These are phyloP conservation scores for Begonia fuchsioides DNA, from an alignment of 306 rosid genomes.

Conservation along the genomic window DNA sequence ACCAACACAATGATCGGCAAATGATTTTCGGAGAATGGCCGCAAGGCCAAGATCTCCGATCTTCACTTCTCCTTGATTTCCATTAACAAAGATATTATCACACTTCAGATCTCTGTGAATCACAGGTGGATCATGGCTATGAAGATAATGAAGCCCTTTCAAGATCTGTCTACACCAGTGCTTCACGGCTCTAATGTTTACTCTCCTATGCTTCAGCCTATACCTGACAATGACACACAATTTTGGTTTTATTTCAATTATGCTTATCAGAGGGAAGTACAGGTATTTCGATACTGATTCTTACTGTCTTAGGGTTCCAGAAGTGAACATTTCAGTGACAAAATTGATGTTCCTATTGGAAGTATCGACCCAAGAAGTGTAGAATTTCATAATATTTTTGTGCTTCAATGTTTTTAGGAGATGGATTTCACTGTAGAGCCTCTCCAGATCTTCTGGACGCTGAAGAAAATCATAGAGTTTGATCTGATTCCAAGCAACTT, in stretches of 20 bases:
- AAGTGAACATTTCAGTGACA: conserved; percentile 93
- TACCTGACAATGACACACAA: conserved; percentile 27
- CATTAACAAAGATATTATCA: conserved; percentile 87
- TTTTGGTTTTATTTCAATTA: neutral
- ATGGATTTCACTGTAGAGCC: conserved; percentile 92
- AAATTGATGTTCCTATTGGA: conserved; percentile 79
- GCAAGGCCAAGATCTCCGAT: conserved; percentile 97
- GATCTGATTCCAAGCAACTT: conserved; percentile 98
- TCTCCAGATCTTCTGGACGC: conserved; percentile 88
- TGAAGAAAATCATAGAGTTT: conserved; percentile 82
- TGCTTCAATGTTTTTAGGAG: conserved; percentile 82
- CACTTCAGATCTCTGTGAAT: conserved; percentile 97
- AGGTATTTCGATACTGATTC: conserved; percentile 2
- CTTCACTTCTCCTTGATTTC: conserved; percentile 92
- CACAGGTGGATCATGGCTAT: conserved; percentile 86
- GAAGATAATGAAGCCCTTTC: conserved; percentile 75
- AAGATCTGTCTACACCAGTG: conserved; percentile 97
- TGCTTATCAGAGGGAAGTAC: conserved; percentile 2
- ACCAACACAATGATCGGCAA: conserved; percentile 92
- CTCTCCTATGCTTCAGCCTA: conserved; percentile 71
- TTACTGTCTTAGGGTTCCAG: conserved; percentile 92
- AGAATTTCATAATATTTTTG: conserved; percentile 79
- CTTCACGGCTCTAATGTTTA: conserved; percentile 76
- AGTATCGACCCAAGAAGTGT: conserved; percentile 90
- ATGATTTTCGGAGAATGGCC: conserved; percentile 75